Evolutionary conservation across 108 stramenopile genomes (phyloP), one percentile per base, ranked within the genome.

Genomic region (Schizochytrium sp.): DNA sequence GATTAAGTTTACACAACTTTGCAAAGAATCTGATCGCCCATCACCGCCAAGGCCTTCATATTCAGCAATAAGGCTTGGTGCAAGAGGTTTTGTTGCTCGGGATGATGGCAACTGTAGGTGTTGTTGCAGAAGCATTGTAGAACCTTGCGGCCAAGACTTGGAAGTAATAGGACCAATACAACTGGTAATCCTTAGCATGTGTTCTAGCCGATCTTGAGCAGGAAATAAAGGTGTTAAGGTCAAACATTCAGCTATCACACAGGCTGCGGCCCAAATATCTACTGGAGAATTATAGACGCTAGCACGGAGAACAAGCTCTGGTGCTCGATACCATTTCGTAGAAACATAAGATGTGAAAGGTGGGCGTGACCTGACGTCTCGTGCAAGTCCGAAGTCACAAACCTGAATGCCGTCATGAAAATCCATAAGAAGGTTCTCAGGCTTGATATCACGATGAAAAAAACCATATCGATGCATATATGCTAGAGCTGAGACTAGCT

Each of bases 381-480:
- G 61, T 46, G 89, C 89, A 28, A 55, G 83, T 4, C 91, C 91
- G 3, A 89, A 83, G 53, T 91, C 91, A 15, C 72, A 72, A 46
- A 91, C 10, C 69, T 91, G 88, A 19, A 91, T 69, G 58, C 3
- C 46, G 3, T 28, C 28, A 1, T 13, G 56, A 28, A 3, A 38
- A 56, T 17, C 19, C 12, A 89, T 91, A 41, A 88, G 88, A 3
- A 91, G 64, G 88, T 92, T 92, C 64, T 92, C 92, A 3, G 92
- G 92, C 89, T 92, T 92, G 56, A 92, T 46, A 72, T 92, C 92
- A 10, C 92, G 91, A 72, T 92, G 90, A 45, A 91, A 58, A 72
- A 92, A 88, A 8, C 88, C 90, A 17, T 88, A 60, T 17, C 61
- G 44, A 72, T 90, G 90, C 90, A 90, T 90, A 61, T 90, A 88